These are phyloP conservation scores for Aureobasidium sp. DNA, from an alignment of 2,329 filamentous ascomycete genomes.

Conservation along the genomic window DNA sequence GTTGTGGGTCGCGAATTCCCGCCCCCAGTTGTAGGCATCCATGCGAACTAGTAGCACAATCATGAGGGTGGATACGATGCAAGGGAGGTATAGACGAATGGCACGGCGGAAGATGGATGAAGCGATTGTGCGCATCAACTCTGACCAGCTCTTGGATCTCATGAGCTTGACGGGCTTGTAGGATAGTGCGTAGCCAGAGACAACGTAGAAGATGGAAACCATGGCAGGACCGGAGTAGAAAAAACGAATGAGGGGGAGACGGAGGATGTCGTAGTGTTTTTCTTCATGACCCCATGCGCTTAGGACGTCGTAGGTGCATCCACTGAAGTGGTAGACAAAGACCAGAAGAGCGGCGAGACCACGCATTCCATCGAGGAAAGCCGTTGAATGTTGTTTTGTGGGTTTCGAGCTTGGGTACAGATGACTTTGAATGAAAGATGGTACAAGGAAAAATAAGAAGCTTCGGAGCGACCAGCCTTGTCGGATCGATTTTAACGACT, in stretches of 20 bases:
- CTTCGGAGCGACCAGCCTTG: not conserved
- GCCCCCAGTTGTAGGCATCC: not conserved
- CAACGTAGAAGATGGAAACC: constrained; percentile 56
- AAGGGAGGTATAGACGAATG: not conserved
- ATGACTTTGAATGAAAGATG: constrained; percentile 2
- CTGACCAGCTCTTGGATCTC: constrained; percentile 23
- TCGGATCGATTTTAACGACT: too few species aligned
- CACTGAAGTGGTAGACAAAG: constrained; percentile 21
- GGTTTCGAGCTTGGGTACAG: constrained; percentile 3
- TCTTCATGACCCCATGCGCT: constrained; percentile 17
- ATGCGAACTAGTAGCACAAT: not conserved
- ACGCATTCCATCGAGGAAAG: constrained; percentile 22
- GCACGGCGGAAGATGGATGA: not conserved
- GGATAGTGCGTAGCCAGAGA: constrained; percentile 55
- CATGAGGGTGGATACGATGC: not conserved
- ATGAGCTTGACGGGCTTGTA: constrained; percentile 29
- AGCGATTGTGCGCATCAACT: constrained; percentile 20
- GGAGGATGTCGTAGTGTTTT: constrained; percentile 26
- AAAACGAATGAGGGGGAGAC: constrained; percentile 49
- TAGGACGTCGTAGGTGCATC: constrained; percentile 15
- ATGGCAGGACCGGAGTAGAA: constrained; percentile 50
- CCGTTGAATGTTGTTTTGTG: constrained; percentile 14
- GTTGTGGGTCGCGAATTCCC: not conserved
- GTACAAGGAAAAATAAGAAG: constrained; percentile 8
- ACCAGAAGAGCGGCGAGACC: constrained; percentile 22